phyloP scores from a whole-genome alignment of 306 rosid species.

The Canavalia ensiformis region DNA sequence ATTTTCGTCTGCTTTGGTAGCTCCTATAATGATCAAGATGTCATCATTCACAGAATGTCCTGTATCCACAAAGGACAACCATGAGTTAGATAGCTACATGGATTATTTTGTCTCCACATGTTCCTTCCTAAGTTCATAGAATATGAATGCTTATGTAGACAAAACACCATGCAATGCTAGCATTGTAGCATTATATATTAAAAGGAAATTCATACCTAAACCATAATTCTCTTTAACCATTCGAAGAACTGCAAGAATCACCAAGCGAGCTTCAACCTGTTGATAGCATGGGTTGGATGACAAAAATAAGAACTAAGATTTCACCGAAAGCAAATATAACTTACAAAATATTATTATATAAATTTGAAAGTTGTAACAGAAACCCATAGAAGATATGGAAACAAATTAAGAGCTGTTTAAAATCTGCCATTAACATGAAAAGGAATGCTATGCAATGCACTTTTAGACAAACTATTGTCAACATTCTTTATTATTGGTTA shows the following conservation, averaged over 20 bases:
- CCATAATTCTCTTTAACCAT: slow-evolving; percentile 90
- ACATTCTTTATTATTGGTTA: not conserved
- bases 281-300: slow-evolving; percentile 44
- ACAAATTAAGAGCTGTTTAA: slow-evolving; percentile 33
- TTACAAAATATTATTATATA: slow-evolving; percentile 3
- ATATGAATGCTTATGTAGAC: slow-evolving; percentile 3
- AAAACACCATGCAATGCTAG: slow-evolving; percentile 17
- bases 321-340: slow-evolving; percentile 37
- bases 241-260: slow-evolving; percentile 88
- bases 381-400: slow-evolving; percentile 29
- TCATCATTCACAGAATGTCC: slow-evolving; percentile 79
- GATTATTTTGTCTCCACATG: slow-evolving; percentile 7
- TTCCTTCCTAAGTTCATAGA: slow-evolving; percentile 26
- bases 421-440: slow-evolving; percentile 3
- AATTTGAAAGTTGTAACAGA: slow-evolving; percentile 16
- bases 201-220: slow-evolving; percentile 60
- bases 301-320: slow-evolving; percentile 42
- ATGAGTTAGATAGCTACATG: slow-evolving; percentile 24
- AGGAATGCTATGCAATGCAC: not conserved
- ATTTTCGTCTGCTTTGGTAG: slow-evolving; percentile 58
- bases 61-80: slow-evolving; percentile 57
- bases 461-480: no score
- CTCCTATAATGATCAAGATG: slow-evolving; percentile 80
- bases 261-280: slow-evolving; percentile 97
- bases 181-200: slow-evolving; percentile 28